Evolutionary conservation across 352 stramenopile species (phyloP).

Genomic region (Pythium rishiriense): DNA sequence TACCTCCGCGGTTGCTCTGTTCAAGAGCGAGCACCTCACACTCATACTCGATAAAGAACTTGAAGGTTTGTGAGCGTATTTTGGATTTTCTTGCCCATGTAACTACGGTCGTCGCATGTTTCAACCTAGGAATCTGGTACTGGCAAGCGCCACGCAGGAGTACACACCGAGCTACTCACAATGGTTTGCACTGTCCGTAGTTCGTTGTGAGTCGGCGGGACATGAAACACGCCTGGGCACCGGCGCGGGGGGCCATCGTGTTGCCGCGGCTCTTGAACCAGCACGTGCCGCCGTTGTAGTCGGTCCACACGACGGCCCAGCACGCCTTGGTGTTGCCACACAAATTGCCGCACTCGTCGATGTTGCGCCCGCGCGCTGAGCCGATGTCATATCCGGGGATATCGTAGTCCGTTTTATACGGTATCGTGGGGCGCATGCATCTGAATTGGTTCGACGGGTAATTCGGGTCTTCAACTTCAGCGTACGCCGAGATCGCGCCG

Average conservation of each 20-base stretch:
- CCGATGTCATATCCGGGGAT: background rate
- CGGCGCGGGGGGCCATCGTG: too few species aligned
- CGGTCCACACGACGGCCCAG: conserved; percentile 32
- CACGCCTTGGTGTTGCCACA: background rate
- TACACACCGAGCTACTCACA: too few species aligned
- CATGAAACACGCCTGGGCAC: background rate
- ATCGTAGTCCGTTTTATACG: background rate
- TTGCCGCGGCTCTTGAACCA: conserved; percentile 43
- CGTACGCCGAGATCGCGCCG: background rate
- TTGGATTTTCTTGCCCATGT: too few species aligned
- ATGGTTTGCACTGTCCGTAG: background rate
- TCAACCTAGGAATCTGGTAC: too few species aligned
- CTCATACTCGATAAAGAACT: too few species aligned
- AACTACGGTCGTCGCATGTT: too few species aligned
- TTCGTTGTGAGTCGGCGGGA: too few species aligned
- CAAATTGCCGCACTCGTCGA: background rate
- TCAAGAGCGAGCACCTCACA: too few species aligned
- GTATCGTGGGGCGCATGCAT: background rate
- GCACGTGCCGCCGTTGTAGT: conserved; percentile 51
- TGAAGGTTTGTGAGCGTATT: too few species aligned
- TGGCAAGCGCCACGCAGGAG: too few species aligned
- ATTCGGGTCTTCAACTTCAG: background rate
- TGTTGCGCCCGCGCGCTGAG: background rate
- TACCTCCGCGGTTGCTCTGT: too few species aligned
- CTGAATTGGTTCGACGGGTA: background rate